Evolutionary conservation across 148 eudicot species (phyloP), one percentile per base, ranked within the genome.

Genomic region (Fagopyrum homotropicum): DNA sequence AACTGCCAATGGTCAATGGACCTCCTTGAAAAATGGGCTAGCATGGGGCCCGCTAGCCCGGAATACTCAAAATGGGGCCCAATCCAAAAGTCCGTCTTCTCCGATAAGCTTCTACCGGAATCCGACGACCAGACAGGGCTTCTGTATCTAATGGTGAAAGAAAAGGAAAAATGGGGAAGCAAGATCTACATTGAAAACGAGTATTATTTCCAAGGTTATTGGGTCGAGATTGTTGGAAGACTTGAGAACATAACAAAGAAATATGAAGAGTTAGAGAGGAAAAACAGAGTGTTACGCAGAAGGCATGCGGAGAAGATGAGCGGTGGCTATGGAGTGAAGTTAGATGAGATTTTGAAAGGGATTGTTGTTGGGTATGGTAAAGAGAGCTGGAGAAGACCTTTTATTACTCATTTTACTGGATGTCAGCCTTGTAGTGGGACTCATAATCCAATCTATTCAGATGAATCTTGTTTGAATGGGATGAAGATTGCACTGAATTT

Each of bases 1-100:
- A 95, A 95, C 63, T 92, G 96, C 46, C 97, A 95, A 56, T 95
- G 97, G 98, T 86, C 98, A 4, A 78, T 94, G 84, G 96, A 91
- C 30, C 80, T 94, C 17, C 56, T 94, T 80, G 93, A 87, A 4
- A 82, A 73, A 4, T 94, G 98, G 98, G 84, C 80, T 60, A 50
- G 68, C 12, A 90, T 94, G 89, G 97, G 98, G 30, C 98, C 98
- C 16, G 79, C 83, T 35, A 81, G 84, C 50, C 88, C 90, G 0
- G 86, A 83, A 1, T 92, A 86, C 46, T 80, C 80, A 0, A 85
- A 89, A 29, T 94, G 98, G 98, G 98, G 98, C 1, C 54, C 81
- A 51, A 78, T 80, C 3, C 74, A 81, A 6, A 75, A 81, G 16
- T 75, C 84, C 0, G 79, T 81, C 0, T 84, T 91, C 19, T 76